A percentile compares a stretch with the other conserved stretches of the same genome.
phyloP scores from a whole-genome alignment of 2,329 filamentous ascomycete genomes.

The Sphaerulina populicola region DNA sequence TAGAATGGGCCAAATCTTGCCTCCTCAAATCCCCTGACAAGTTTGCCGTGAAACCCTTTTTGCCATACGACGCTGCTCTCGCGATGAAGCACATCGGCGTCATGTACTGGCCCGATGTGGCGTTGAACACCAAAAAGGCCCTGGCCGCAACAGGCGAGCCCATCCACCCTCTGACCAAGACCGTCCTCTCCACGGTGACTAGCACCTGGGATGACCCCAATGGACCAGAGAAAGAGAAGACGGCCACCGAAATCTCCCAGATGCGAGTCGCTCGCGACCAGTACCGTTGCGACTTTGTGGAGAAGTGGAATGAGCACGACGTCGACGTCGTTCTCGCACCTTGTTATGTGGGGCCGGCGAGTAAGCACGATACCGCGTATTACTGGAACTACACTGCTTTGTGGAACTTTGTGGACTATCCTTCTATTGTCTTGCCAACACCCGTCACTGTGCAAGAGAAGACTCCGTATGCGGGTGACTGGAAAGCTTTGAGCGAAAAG shows the following conservation, averaged over 20 bases:
- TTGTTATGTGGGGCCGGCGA: constrained; percentile 16
- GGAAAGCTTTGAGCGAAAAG: constrained; percentile 13
- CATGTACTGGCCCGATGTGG: constrained; percentile 17
- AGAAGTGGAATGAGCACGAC: constrained; percentile 16
- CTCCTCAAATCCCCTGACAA: background rate
- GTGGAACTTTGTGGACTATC: constrained; percentile 21
- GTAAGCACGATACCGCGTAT: constrained; percentile 15
- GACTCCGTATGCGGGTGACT: constrained; percentile 7
- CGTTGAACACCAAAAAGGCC: constrained; percentile 6
- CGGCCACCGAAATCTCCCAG: constrained; percentile 12
- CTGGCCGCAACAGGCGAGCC: constrained; percentile 12
- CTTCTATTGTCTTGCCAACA: constrained; percentile 15
- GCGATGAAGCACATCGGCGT: constrained; percentile 12
- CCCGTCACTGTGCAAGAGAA: constrained; percentile 8
- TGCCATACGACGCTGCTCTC: constrained; percentile 8
- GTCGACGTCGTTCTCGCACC: constrained; percentile 18
- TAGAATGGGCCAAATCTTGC: constrained; percentile 11
- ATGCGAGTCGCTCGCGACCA: constrained; percentile 13
- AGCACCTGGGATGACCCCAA: constrained; percentile 1
- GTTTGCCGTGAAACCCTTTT: constrained; percentile 16
- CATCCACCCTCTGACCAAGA: constrained; percentile 13
- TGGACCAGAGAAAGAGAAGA: constrained; percentile 12
- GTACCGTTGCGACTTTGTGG: constrained; percentile 15
- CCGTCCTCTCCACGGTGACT: constrained; percentile 12
- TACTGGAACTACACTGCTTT: constrained; percentile 19